Evolutionary conservation across 2,329 filamentous ascomycete genomes (phyloP).

Genomic region (Coniochaeta ligniaria): DNA sequence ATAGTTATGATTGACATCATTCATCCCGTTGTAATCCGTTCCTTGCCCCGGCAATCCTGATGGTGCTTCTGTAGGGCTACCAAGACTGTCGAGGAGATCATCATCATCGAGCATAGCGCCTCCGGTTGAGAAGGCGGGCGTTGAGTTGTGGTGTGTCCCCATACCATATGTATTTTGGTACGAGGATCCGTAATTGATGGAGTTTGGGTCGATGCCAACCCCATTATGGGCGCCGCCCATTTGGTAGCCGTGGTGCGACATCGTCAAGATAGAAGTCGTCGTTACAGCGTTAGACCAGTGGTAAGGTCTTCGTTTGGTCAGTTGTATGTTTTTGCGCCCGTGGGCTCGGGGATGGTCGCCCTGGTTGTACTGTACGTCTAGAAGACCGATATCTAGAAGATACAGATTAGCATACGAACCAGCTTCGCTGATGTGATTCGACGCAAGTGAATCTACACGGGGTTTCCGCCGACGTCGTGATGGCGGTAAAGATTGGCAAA

Average conservation of each 20-base stretch:
- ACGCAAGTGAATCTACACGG: not conserved
- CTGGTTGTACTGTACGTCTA: not conserved
- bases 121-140: constrained; percentile 68
- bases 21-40: constrained; percentile 48
- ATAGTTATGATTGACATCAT: constrained; percentile 50
- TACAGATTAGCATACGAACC: not conserved
- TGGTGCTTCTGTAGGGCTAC: constrained; percentile 44
- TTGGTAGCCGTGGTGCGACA: constrained; percentile 52
- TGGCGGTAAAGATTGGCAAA: not conserved
- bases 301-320: not conserved
- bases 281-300: not conserved
- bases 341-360: not conserved
- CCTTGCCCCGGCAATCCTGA: constrained; percentile 35
- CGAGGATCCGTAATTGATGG: constrained; percentile 58
- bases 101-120: constrained; percentile 80
- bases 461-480: not conserved
- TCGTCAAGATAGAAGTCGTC: constrained; percentile 16
- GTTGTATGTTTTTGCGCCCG: not conserved
- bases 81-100: constrained; percentile 71
- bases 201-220: constrained; percentile 73
- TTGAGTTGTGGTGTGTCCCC: constrained; percentile 43
- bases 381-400: not conserved
- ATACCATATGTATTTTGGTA: constrained; percentile 56
- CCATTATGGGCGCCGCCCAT: constrained; percentile 47
- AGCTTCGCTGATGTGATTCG: not conserved